These are phyloP conservation scores for Dendrocalamus sinicus DNA, from an alignment of 176 grass and related monocot species.

Conservation along the genomic window DNA sequence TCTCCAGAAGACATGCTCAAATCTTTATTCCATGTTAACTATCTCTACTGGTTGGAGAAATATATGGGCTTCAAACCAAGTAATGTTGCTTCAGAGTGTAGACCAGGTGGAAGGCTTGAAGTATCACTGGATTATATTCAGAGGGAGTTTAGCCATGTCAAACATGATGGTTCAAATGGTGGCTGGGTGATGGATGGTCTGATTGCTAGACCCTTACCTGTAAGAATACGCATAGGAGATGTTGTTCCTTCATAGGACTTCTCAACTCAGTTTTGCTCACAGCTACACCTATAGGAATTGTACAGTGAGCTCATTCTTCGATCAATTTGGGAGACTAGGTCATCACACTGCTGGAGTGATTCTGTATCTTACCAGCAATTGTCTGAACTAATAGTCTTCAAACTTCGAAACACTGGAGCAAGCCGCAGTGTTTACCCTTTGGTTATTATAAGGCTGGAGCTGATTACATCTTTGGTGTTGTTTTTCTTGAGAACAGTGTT, in stretches of 20 bases:
- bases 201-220: slow-evolving; percentile 74
- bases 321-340: not conserved
- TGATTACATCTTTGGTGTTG: not conserved
- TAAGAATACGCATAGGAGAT: slow-evolving; percentile 59
- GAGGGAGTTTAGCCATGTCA: slow-evolving; percentile 81
- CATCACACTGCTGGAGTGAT: not conserved
- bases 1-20: slow-evolving; percentile 92
- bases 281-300: slow-evolving; percentile 1
- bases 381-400: slow-evolving; percentile 1
- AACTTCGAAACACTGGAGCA: not conserved
- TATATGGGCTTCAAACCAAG: slow-evolving; percentile 66
- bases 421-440: not conserved
- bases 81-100: slow-evolving; percentile 57
- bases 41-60: slow-evolving; percentile 95
- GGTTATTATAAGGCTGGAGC: not conserved
- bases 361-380: not conserved
- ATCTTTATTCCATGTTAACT: slow-evolving; percentile 90
- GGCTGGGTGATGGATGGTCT: slow-evolving; percentile 87
- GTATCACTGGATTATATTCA: slow-evolving; percentile 78
- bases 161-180: slow-evolving; percentile 66
- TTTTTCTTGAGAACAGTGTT: not conserved
- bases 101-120: slow-evolving; percentile 73
- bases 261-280: not conserved
- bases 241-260: slow-evolving; percentile 15
- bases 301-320: slow-evolving; percentile 35